These are phyloP conservation scores for Carallia brachiata DNA, from an alignment of 345 rosid genomes.

Conservation along the genomic window DNA sequence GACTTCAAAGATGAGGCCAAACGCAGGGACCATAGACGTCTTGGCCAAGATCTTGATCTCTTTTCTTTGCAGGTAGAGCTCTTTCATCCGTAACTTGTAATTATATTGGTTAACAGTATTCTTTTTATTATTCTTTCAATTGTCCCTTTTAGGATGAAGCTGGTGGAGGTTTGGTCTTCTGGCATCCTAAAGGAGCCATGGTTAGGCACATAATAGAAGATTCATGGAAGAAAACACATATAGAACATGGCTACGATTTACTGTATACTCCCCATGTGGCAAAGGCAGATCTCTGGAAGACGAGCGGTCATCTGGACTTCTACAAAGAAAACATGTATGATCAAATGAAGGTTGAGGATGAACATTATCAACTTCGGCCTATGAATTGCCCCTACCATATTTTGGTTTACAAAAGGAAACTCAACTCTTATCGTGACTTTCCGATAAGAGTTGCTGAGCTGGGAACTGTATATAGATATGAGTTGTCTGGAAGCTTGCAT, in stretches of 20 bases:
- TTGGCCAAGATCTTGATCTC: conserved; percentile 96
- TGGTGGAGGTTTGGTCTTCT: conserved; percentile 98
- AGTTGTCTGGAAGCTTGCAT: conserved; percentile 93
- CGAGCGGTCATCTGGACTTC: conserved; percentile 95
- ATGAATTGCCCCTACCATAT: conserved; percentile 99
- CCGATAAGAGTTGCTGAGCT: conserved; percentile 96
- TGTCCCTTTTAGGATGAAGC: conserved; percentile 68
- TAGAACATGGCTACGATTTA: conserved; percentile 73
- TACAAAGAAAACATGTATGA: conserved; percentile 96
- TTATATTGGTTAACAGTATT: not conserved
- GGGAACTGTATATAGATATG: conserved; percentile 95
- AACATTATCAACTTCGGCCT: conserved; percentile 90
- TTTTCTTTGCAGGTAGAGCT: conserved; percentile 80
- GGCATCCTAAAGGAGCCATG: conserved; percentile 96
- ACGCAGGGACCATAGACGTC: conserved; percentile 85
- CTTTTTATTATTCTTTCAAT: not conserved
- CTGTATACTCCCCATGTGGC: conserved; percentile 95
- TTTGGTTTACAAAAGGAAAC: conserved; percentile 84
- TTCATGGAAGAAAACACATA: conserved; percentile 77
- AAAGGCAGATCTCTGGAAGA: conserved; percentile 90
- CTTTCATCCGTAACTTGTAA: conserved; percentile 3
- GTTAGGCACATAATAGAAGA: conserved; percentile 86
- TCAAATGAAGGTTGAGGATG: conserved; percentile 89
- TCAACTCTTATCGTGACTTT: conserved; percentile 82
- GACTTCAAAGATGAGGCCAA: conserved; percentile 96